Conservation (phyloP, 371 early-diverging fungal species). For the Mucor sp. region DNA sequence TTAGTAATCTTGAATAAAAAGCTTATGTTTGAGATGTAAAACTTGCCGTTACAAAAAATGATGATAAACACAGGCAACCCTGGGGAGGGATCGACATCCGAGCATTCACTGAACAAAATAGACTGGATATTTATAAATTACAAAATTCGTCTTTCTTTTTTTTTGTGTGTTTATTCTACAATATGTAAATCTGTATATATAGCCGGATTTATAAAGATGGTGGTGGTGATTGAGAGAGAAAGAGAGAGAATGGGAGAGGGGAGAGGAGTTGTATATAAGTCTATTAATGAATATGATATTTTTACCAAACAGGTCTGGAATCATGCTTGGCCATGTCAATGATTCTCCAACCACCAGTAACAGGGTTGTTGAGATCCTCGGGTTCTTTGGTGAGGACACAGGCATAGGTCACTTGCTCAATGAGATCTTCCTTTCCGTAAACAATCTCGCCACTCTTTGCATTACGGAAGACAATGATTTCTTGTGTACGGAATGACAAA, state of each 20-base stretch:
- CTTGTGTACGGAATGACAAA: constrained; percentile 91
- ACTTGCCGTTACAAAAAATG: too few relatives aligned
- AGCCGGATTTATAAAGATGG: neutral
- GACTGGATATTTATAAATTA: too few relatives aligned
- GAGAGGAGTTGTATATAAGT: neutral
- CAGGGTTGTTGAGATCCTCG: constrained; percentile 83
- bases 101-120: too few relatives aligned
- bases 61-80: too few relatives aligned
- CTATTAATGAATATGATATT: neutral
- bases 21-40: too few relatives aligned
- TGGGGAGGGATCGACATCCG: too few relatives aligned
- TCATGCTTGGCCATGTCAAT: constrained; percentile 88
- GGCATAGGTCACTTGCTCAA: constrained; percentile 86
- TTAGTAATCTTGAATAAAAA: too few relatives aligned
- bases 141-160: neutral
- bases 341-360: constrained; percentile 91
- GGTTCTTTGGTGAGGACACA: constrained; percentile 88
- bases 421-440: constrained; percentile 88
- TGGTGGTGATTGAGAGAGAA: neutral
- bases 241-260: neutral
- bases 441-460: constrained; percentile 81
- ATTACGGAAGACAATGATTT: constrained; percentile 92
- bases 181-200: neutral
- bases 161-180: neutral
- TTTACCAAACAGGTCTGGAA: constrained; percentile 69